Base-by-base conservation (phyloP, 2,329 filamentous ascomycete genomes). In the Periconia digitata region DNA sequence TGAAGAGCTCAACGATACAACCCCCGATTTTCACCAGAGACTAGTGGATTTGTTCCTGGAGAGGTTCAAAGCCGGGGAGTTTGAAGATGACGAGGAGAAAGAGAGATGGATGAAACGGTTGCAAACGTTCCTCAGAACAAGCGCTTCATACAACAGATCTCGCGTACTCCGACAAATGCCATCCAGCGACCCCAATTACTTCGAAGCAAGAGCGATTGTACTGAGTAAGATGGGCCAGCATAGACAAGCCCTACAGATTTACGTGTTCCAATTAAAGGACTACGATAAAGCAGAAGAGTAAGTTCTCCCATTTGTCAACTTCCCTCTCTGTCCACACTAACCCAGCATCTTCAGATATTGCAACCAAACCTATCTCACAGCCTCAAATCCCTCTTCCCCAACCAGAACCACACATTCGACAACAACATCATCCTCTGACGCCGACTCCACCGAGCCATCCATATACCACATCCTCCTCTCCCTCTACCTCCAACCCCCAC, bases 141-240 rank as follows among this genome's bases (percentile, higher is more conserved):
- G 90, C 65, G 79, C 80, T 44, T 85, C 90, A 59, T 97, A 96
- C 74, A 91, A 91, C 49, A 80, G 90, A 43, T 84, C 83, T 40
- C 86, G 84, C 67, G 90, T 90, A 13, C 86, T 96, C 63, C 80
- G 81, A 43, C 79, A 89, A 63, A 83, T 99, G 46, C 89, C 91
- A 6, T 79, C 85, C 50, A 89, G 96, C 61, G 90, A 96, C 67
- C 78, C 91, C 0, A 79, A 83, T 2, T 96, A 96, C 63, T 95
- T 88, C 70, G 92, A 97, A 69, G 85, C 90, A 2, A 85, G 92
- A 52, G 94, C 94, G 6, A 86, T 97, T 38, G 86, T 97, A 17
- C 82, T 97, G 34, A 91, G 90, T 71, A 95, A 94, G 60, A 96
- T 97, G 89, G 90, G 90, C 6, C 87, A 92, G 61, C 92, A 99